Evolutionary conservation across 805 yeast species (phyloP).

Genomic region (Nakazawaea molendinolei): DNA sequence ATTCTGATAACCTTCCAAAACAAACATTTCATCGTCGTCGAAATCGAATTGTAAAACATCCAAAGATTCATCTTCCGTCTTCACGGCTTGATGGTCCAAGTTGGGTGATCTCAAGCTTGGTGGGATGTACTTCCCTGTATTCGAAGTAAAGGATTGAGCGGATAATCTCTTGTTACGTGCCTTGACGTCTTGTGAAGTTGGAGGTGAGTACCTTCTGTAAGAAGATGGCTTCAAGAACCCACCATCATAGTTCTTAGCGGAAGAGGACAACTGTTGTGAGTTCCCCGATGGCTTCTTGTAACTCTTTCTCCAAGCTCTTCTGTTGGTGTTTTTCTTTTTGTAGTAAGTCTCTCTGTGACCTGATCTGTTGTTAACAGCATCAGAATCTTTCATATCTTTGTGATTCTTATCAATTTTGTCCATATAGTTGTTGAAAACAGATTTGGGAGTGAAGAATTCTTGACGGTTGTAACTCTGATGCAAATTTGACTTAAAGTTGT

Average conservation of each 20-base stretch:
- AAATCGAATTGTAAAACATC: slow-evolving; percentile 20
- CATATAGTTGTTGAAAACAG: slow-evolving; percentile 65
- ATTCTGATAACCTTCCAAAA: slow-evolving; percentile 28
- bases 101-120: slow-evolving; percentile 58
- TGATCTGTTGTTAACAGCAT: slow-evolving; percentile 14
- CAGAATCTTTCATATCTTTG: slow-evolving; percentile 15
- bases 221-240: slow-evolving; percentile 17
- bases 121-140: slow-evolving; percentile 60
- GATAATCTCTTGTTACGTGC: slow-evolving; percentile 5
- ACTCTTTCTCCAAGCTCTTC: slow-evolving; percentile 16
- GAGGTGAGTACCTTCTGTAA: slow-evolving; percentile 6
- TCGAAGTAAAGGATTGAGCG: slow-evolving; percentile 15
- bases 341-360: slow-evolving; percentile 14
- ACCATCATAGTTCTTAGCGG: slow-evolving; percentile 14
- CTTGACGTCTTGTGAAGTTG: slow-evolving; percentile 8
- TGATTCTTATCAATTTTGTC: slow-evolving; percentile 45
- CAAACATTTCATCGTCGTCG: slow-evolving; percentile 29
- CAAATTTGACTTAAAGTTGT: slow-evolving; percentile 11
- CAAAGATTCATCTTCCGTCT: slow-evolving; percentile 21
- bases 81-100: slow-evolving; percentile 15
- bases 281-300: slow-evolving; percentile 12
- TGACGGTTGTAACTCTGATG: slow-evolving; percentile 45
- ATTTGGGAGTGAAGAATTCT: slow-evolving; percentile 74
- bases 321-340: slow-evolving; percentile 12
- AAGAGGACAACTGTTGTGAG: neutral